A percentile compares a stretch with the other conserved stretches of the same genome.
These are phyloP conservation scores for Suhomyces sp. DNA, from an alignment of 805 yeast species.

Conservation along the genomic window DNA sequence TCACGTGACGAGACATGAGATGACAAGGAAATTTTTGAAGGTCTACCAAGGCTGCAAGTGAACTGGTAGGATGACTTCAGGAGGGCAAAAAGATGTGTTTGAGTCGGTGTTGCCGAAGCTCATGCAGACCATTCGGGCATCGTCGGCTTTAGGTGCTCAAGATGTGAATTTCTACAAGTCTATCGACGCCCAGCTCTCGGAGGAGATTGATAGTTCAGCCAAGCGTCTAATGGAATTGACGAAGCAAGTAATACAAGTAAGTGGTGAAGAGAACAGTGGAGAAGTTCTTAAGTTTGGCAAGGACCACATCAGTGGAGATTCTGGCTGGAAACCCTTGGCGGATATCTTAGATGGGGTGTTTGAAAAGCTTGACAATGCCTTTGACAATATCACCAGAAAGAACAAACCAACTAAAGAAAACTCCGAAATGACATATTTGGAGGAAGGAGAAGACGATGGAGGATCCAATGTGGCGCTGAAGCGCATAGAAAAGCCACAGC, in stretches of 20 bases:
- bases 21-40: neutral
- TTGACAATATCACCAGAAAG: constrained; percentile 44
- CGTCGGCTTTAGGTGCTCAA: constrained; percentile 69
- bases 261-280: constrained; percentile 22
- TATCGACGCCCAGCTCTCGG: constrained; percentile 48
- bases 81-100: constrained; percentile 8
- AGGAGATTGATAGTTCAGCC: constrained; percentile 40
- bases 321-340: constrained; percentile 61
- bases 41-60: neutral
- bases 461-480: neutral
- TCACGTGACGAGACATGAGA: neutral
- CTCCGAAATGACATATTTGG: constrained; percentile 45
- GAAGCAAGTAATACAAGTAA: constrained; percentile 42
- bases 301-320: constrained; percentile 39
- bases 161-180: constrained; percentile 77
- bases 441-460: constrained; percentile 32
- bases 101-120: constrained; percentile 42
- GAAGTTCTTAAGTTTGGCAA: constrained; percentile 35
- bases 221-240: constrained; percentile 43
- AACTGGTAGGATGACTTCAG: neutral
- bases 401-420: constrained; percentile 8
- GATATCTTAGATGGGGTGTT: constrained; percentile 64
- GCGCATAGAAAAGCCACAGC: constrained; percentile 66
- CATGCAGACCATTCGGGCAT: constrained; percentile 58
- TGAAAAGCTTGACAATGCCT: constrained; percentile 71